Percentiles rank a stretch among this genome's conserved stretches.
Conservation (phyloP, 495 filamentous ascomycete species). For the Penicillium ucsense region DNA sequence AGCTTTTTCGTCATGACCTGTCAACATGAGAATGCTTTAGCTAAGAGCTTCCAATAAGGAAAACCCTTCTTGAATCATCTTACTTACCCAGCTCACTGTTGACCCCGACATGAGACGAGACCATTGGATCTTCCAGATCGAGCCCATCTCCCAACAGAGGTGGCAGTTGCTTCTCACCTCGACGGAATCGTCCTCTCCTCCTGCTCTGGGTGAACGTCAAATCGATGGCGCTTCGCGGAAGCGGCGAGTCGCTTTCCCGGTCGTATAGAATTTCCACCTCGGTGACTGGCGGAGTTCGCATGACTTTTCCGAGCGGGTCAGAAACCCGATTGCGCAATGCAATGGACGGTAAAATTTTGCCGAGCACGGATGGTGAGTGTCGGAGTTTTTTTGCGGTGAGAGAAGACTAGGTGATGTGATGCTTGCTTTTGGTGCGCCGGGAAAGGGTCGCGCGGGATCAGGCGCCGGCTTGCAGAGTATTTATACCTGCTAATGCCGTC, state of each 20-base stretch:
- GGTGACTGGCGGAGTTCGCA: background rate
- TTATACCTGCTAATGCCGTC: background rate
- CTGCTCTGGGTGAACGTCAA: background rate
- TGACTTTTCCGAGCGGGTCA: background rate
- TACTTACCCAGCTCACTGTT: conserved; percentile 1
- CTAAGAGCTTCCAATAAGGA: too few species aligned
- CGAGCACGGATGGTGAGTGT: background rate
- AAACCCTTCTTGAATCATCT: background rate
- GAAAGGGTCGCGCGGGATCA: conserved; percentile 1
- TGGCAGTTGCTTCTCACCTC: background rate
- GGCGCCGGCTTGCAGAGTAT: background rate
- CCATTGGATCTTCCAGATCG: conserved; percentile 5
- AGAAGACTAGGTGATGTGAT: background rate
- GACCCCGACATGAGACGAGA: background rate
- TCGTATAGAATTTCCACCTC: background rate
- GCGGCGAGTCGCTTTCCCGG: background rate
- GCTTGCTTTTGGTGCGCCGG: conserved; percentile 2
- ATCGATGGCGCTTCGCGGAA: background rate
- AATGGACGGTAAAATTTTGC: background rate
- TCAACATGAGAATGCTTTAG: background rate
- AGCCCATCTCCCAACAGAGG: conserved; percentile 8
- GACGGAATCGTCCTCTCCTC: background rate
- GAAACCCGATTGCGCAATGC: background rate
- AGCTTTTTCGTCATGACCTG: background rate
- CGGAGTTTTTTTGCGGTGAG: background rate